A percentile compares a stretch with the other conserved stretches of the same genome.
Conservation (phyloP, 371 early-diverging fungal species). For the Synchytrium microbalum region DNA sequence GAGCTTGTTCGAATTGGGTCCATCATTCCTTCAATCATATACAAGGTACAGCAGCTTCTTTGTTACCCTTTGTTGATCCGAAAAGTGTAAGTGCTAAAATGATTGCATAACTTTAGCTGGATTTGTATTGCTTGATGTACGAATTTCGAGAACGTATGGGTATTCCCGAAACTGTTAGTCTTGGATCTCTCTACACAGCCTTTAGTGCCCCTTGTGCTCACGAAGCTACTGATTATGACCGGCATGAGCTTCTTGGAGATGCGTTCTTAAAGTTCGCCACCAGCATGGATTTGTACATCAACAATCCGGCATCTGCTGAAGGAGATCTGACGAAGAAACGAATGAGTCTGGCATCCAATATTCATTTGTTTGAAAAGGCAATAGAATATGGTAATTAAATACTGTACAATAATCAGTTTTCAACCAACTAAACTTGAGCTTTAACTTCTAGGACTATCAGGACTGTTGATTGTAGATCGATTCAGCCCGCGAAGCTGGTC, state of each 20-base stretch:
- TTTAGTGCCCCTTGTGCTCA: conserved; percentile 68
- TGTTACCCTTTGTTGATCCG: no score
- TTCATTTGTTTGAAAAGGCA: conserved; percentile 53
- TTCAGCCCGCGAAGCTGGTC: neutral
- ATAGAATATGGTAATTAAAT: conserved; percentile 33
- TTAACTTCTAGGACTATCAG: neutral
- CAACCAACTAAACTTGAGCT: conserved; percentile 16
- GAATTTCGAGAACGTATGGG: conserved; percentile 46
- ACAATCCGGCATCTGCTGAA: conserved; percentile 64
- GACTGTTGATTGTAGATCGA: neutral
- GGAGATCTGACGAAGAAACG: conserved; percentile 70
- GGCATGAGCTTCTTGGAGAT: conserved; percentile 92
- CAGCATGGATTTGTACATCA: conserved; percentile 62
- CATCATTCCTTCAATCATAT: conserved; percentile 65
- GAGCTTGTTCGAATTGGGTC: conserved; percentile 47
- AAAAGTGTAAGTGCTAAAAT: no score
- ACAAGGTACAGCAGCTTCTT: conserved; percentile 29
- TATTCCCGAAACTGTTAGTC: conserved; percentile 28
- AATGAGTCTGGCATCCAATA: conserved; percentile 68
- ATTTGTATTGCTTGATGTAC: conserved; percentile 48
- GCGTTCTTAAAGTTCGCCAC: conserved; percentile 80
- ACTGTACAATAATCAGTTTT: conserved; percentile 26
- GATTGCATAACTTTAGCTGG: conserved; percentile 40
- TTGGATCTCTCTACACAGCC: conserved; percentile 56
- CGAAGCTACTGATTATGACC: conserved; percentile 77